These are phyloP conservation scores for Hypsizygus marmoreus DNA, from an alignment of 768 basidiomycete species.

Conservation along the genomic window DNA sequence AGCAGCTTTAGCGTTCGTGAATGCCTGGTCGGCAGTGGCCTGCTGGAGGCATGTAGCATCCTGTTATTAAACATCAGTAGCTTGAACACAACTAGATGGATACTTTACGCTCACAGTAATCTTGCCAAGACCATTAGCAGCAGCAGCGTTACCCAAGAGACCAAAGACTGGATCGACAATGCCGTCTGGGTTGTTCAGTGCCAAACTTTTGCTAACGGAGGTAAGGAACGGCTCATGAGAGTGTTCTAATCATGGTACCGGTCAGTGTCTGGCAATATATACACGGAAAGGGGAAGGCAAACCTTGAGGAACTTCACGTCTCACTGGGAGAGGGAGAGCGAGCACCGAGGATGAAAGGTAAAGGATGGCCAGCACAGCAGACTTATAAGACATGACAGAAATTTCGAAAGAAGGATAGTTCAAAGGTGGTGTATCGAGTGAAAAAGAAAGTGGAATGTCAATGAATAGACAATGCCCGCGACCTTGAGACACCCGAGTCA, in stretches of 20 bases:
- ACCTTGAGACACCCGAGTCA: slow-evolving; percentile 2
- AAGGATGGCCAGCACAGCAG: slow-evolving; percentile 36
- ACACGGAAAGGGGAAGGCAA: slow-evolving; percentile 3
- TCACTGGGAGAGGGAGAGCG: slow-evolving; percentile 45
- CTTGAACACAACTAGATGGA: neutral
- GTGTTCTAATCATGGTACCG: slow-evolving; percentile 46
- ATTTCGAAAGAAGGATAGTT: slow-evolving; percentile 16
- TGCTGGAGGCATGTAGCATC: slow-evolving; percentile 66
- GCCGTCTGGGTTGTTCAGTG: slow-evolving; percentile 56
- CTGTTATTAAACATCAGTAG: slow-evolving; percentile 22
- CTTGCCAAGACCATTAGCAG: slow-evolving; percentile 51
- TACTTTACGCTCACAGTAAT: slow-evolving; percentile 42
- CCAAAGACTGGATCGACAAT: slow-evolving; percentile 67
- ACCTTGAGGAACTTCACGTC: slow-evolving; percentile 71
- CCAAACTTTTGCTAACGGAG: slow-evolving; percentile 48
- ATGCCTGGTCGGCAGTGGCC: slow-evolving; percentile 67
- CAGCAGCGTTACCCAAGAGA: slow-evolving; percentile 68
- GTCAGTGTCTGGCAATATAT: slow-evolving; percentile 5
- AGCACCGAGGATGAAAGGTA: slow-evolving; percentile 33
- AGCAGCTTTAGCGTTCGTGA: slow-evolving; percentile 70
- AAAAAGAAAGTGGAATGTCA: slow-evolving; percentile 18
- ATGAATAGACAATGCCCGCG: slow-evolving; percentile 11
- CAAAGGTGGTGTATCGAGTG: slow-evolving; percentile 25
- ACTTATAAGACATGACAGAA: slow-evolving; percentile 33
- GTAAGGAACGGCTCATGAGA: slow-evolving; percentile 62